These are phyloP conservation scores for Myrmaecium sp. DNA, from an alignment of 2,329 filamentous ascomycete species.

Conservation along the genomic window DNA sequence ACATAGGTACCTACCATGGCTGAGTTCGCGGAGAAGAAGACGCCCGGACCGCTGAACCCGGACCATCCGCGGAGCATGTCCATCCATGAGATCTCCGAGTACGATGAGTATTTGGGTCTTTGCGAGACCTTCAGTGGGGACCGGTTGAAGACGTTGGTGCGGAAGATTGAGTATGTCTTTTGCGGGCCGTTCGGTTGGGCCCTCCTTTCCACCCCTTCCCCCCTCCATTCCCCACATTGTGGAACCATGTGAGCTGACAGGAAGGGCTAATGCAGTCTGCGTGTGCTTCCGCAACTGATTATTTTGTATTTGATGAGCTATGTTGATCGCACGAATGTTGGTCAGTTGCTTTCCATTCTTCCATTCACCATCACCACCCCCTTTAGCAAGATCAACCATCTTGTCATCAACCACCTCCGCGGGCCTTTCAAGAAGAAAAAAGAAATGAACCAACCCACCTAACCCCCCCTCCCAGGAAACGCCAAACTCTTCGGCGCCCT, in stretches of 20 bases:
- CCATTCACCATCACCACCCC: neutral
- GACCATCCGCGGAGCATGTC: neutral
- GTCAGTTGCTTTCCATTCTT: slow-evolving; percentile 1
- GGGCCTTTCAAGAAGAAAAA: too few relatives aligned
- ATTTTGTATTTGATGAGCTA: slow-evolving; percentile 15
- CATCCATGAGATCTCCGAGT: slow-evolving; percentile 1
- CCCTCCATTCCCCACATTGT: too few relatives aligned
- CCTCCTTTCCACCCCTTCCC: too few relatives aligned
- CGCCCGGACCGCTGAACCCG: slow-evolving; percentile 1
- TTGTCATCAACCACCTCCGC: too few relatives aligned
- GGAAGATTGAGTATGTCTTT: slow-evolving; percentile 5
- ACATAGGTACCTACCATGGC: too few relatives aligned
- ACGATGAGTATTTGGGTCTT: slow-evolving; percentile 3
- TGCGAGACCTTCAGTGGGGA: slow-evolving; percentile 2
- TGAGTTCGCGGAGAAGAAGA: slow-evolving; percentile 1
- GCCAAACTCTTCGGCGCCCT: slow-evolving; percentile 17
- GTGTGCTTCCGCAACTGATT: too few relatives aligned
- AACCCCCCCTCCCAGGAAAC: too few relatives aligned
- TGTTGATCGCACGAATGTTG: slow-evolving; percentile 11
- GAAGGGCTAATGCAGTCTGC: too few relatives aligned
- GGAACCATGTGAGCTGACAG: too few relatives aligned
- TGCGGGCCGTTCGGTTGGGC: too few relatives aligned
- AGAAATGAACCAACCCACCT: too few relatives aligned
- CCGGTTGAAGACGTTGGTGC: slow-evolving; percentile 1
- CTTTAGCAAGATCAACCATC: slow-evolving; percentile 15